These are phyloP conservation scores for Rhizophagus clarus DNA, from an alignment of 192 early-diverging fungal genomes.

Conservation along the genomic window DNA sequence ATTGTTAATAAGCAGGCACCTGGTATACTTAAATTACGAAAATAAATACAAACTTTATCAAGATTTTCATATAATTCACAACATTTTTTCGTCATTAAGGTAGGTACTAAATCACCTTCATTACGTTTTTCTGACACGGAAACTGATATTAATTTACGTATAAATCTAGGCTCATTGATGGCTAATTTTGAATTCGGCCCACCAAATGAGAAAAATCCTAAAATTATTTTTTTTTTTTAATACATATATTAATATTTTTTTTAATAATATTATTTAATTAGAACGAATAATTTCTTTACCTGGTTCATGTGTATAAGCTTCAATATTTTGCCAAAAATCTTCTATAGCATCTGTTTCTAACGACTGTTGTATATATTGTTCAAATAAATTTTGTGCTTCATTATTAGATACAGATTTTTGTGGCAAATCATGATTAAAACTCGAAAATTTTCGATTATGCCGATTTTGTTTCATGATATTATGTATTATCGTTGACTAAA, in stretches of 20 bases:
- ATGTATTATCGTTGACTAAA: neutral
- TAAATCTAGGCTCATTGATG: constrained; percentile 40
- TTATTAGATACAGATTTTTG: neutral
- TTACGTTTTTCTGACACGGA: constrained; percentile 52
- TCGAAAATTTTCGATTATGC: neutral
- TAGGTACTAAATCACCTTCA: constrained; percentile 54
- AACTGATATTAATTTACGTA: constrained; percentile 40
- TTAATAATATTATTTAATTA: no score
- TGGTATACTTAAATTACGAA: no score
- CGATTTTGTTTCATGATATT: neutral
- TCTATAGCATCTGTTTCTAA: constrained; percentile 3
- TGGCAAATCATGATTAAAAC: neutral
- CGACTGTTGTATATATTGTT: neutral
- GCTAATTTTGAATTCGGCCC: constrained; percentile 23
- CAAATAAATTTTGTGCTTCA: neutral
- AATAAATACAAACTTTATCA: constrained; percentile 35
- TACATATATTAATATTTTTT: no score
- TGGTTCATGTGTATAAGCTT: constrained; percentile 8
- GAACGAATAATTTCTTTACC: neutral
- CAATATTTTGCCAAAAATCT: constrained; percentile 16
- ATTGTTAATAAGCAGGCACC: neutral
- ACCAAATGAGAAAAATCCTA: constrained; percentile 30
- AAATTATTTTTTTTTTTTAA: no score
- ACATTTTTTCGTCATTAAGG: constrained; percentile 52
- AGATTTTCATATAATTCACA: constrained; percentile 61